phyloP scores from a whole-genome alignment of 768 basidiomycete genomes.

The Cystofilobasidium macerans region DNA sequence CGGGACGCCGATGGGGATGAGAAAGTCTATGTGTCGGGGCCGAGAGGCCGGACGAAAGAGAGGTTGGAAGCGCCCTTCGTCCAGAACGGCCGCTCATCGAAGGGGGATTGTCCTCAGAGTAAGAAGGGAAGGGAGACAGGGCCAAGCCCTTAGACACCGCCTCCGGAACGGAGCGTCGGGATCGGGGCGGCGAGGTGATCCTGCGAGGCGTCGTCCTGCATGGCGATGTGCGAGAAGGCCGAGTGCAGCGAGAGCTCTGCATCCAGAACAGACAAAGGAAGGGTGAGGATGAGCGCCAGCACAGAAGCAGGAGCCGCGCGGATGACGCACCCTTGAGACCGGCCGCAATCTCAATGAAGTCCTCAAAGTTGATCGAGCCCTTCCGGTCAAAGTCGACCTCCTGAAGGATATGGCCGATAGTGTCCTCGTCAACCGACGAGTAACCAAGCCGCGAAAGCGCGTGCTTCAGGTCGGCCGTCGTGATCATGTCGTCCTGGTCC shows the following conservation, averaged over 20 bases:
- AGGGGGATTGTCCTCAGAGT: too few species aligned
- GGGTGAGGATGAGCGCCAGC: too few species aligned
- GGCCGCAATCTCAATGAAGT: conserved; percentile 56
- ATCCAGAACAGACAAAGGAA: background rate
- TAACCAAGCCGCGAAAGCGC: conserved; percentile 51
- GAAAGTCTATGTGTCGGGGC: too few species aligned
- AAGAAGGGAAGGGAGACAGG: background rate
- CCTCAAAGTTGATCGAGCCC: conserved; percentile 60
- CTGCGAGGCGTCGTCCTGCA: conserved; percentile 7
- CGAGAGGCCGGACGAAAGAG: too few species aligned
- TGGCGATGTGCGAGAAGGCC: conserved; percentile 23
- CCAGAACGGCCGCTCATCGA: too few species aligned
- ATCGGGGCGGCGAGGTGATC: conserved; percentile 4
- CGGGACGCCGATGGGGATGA: too few species aligned
- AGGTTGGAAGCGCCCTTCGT: too few species aligned
- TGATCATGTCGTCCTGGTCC: conserved; percentile 31
- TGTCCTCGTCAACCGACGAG: conserved; percentile 36
- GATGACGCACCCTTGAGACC: conserved; percentile 36
- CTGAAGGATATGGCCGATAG: conserved; percentile 36
- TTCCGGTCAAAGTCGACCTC: conserved; percentile 41
- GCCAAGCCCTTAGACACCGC: background rate
- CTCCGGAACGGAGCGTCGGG: background rate
- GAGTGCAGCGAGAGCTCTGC: conserved; percentile 9
- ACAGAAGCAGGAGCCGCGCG: background rate
- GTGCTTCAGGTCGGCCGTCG: conserved; percentile 39